Evolutionary conservation across 2,329 filamentous ascomycete species (phyloP).

Genomic region (Colletotrichum karsti): DNA sequence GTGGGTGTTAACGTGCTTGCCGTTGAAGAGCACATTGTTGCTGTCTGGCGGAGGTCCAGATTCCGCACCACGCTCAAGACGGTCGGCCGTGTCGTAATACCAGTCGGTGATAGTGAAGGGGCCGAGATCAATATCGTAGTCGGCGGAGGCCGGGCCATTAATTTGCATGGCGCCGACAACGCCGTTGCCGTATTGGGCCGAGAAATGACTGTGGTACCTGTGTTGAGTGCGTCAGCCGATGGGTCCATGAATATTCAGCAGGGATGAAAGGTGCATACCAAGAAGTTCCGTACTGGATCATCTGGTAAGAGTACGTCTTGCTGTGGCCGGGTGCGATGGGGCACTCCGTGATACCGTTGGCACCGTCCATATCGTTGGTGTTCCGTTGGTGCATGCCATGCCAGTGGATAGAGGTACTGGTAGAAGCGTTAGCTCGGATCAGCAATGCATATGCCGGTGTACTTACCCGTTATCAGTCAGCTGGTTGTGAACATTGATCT

Average conservation of each 20-base stretch:
- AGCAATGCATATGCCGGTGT: neutral
- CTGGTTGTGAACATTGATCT: conserved; percentile 69
- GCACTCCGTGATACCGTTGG: conserved; percentile 54
- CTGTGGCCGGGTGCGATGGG: conserved; percentile 43
- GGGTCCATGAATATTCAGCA: neutral
- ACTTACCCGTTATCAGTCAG: conserved; percentile 49
- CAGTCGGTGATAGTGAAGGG: conserved; percentile 60
- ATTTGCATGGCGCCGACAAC: conserved; percentile 60
- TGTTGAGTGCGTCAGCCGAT: conserved; percentile 33
- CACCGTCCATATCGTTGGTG: conserved; percentile 52
- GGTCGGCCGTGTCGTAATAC: conserved; percentile 50
- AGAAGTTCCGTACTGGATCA: conserved; percentile 45
- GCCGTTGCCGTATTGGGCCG: conserved; percentile 60
- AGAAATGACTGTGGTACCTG: conserved; percentile 60
- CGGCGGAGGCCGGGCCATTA: conserved; percentile 49
- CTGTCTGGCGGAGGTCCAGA: conserved; percentile 30
- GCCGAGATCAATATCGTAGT: conserved; percentile 71
- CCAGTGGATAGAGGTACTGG: conserved; percentile 57
- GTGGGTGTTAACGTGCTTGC: conserved; percentile 43
- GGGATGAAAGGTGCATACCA: conserved; percentile 33
- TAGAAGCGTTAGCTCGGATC: conserved; percentile 36
- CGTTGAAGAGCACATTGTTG: conserved; percentile 54
- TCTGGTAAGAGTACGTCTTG: conserved; percentile 44
- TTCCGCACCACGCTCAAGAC: conserved; percentile 30
- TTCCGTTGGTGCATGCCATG: conserved; percentile 55